Base-by-base conservation (phyloP, 257 asterid species). In the Plantago elongata region DNA sequence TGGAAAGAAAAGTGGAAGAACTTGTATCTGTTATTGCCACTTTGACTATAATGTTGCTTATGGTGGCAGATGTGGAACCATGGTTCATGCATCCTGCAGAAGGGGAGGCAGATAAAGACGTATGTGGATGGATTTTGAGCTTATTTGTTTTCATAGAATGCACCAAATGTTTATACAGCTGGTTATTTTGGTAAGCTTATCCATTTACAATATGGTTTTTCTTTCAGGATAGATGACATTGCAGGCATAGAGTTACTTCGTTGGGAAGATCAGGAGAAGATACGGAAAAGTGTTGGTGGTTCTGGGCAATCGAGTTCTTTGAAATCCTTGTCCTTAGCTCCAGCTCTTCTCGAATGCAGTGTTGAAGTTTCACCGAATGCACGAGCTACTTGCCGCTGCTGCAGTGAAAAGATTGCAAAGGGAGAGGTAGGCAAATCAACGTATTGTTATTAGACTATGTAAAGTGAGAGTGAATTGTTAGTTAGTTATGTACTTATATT, bases 11-110 rank as follows among this genome's bases (percentile, higher is more conserved):
- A 40, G 42, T 5, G 57, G 47, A 30, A 40, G 17, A 42, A 17
- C 43, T 69, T 60, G 57, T 44, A 40, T 59, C 7, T 62, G 46
- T 69, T 16, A 66, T 65, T 65, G 63, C 63, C 66, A 51, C 58
- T 66, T 81, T 51, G 70, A 72, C 65, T 62, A 0, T 40, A 42
- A 60, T 63, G 62, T 73, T 75, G 63, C 69, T 60, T 55, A 49
- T 83, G 64, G 48, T 81, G 71, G 69, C 94, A 93, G 99, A 81
- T 83, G 91, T 93, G 99, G 99, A 82, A 93, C 82, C 97, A 93
- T 81, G 91, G 88, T 64, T 43, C 66, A 54, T 93, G 99, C 81
- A 76, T 93, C 76, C 47, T 85, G 18, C 67, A 65, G 85, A 89
- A 89, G 67, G 63, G 83, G 46, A 89, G 89, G 4, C 96, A 82